phyloP scores from a whole-genome alignment of 1,284 basidiomycete genomes.

The Apiotrichum gamsii region DNA sequence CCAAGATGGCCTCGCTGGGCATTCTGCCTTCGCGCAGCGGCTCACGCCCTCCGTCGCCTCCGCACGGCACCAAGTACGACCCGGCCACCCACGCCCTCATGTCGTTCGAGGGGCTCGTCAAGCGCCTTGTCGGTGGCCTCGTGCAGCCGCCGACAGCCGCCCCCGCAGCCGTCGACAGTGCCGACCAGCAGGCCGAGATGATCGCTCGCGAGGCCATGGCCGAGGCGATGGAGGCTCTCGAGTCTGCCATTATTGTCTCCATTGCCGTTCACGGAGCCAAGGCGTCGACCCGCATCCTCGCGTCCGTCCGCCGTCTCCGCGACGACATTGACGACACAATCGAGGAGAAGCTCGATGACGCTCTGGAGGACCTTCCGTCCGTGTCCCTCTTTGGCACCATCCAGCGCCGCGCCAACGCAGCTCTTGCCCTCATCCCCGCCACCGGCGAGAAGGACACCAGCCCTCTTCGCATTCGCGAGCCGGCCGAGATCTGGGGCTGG shows the following conservation, averaged over 20 bases:
- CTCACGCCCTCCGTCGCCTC: constrained; percentile 44
- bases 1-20: constrained; percentile 36
- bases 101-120: constrained; percentile 45
- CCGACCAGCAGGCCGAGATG: constrained; percentile 39
- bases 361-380: constrained; percentile 47
- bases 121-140: constrained; percentile 40
- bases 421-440: constrained; percentile 16
- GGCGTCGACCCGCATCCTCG: constrained; percentile 20
- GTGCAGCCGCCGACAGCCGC: constrained; percentile 41
- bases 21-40: constrained; percentile 36
- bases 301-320: constrained; percentile 30
- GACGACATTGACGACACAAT: constrained; percentile 40
- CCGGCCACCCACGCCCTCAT: constrained; percentile 40
- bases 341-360: constrained; percentile 45
- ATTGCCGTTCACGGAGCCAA: constrained; percentile 32
- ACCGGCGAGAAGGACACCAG: constrained; percentile 8
- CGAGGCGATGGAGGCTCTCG: constrained; percentile 46
- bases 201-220: constrained; percentile 46
- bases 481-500: constrained; percentile 42
- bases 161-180: constrained; percentile 16
- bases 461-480: constrained; percentile 23
- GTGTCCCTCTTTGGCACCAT: constrained; percentile 42
- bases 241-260: constrained; percentile 40
- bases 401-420: constrained; percentile 34
- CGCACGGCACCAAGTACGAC: constrained; percentile 28